Evolutionary conservation across 2,329 filamentous ascomycete genomes (phyloP), one percentile per base, ranked within the genome.

Genomic region (Neonectria ditissima): DNA sequence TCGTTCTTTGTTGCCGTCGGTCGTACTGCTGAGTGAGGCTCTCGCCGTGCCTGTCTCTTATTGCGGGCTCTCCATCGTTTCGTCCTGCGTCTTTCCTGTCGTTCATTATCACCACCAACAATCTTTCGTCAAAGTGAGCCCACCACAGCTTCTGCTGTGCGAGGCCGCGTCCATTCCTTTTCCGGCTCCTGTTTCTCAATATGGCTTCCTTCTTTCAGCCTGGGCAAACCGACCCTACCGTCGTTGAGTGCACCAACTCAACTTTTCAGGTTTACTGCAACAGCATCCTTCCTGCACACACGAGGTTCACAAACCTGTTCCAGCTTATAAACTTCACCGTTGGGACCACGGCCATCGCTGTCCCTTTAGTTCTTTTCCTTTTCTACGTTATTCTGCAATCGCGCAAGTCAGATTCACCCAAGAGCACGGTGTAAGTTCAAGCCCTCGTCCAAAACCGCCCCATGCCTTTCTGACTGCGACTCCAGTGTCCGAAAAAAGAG

Each of bases 131-230:
- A 14, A 39, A 51, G 45, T 59, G 50, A 22, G 18, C 26, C 37
- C 39, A 37, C 20, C 37, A 37, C 47, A 53, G 56, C 51, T n/a
- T n/a, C 10, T 14, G 58, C 52, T 50, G 37, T 61, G 43, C 44
- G 34, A 61, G 26, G 20, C 39, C 54, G 54, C 60, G 30, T 57
- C 47, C 47, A 10, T 44, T 56, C 59, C 2, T 55, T 62, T 34
- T 34, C 18, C 26, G 13, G 20, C 24, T 24, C 22, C 26, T 48
- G 24, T 28, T 39, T 18, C n/a, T 26, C 60, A 58, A 24, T 20
- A 63, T 63, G 60, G 60, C 60, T 24, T 63, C 60, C 5, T 63
- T 63, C 48, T 43, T 63, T n/a, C 60, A 63, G 55, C 60, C 60
- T 10, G 60, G 55, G 39, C 32, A 47, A 50, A 30, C 47, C 34